phyloP scores from a whole-genome alignment of 129 eudicot species.

The Pittosporum tobira region DNA sequence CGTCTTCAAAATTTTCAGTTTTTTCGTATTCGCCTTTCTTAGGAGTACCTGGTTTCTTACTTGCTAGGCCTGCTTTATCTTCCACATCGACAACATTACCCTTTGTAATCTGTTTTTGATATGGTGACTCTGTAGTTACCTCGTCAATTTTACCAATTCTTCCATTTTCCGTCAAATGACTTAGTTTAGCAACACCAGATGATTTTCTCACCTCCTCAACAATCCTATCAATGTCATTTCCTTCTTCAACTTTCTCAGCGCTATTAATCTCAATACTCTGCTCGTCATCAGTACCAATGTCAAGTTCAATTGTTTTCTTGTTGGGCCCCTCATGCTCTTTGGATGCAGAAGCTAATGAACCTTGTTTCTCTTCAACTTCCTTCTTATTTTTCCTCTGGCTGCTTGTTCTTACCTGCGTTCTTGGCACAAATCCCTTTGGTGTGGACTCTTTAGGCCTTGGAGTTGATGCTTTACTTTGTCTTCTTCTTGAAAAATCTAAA shows the following conservation, averaged over 20 bases:
- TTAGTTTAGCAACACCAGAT: constrained; percentile 17
- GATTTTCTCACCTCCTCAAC: constrained; percentile 16
- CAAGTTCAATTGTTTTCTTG: constrained; percentile 26
- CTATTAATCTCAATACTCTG: constrained; percentile 11
- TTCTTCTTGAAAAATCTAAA: constrained; percentile 69
- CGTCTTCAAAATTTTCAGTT: constrained; percentile 20
- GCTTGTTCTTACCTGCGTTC: constrained; percentile 33
- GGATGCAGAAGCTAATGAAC: constrained; percentile 22
- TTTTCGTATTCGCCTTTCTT: constrained; percentile 10
- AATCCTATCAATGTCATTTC: constrained; percentile 19
- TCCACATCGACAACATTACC: constrained; percentile 16
- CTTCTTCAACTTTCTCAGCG: constrained; percentile 19
- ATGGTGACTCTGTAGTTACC: constrained; percentile 8
- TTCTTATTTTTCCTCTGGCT: constrained; percentile 45
- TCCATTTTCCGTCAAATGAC: constrained; percentile 33
- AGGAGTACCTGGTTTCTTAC: constrained; percentile 11
- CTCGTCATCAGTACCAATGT: constrained; percentile 28
- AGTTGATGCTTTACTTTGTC: constrained; percentile 38
- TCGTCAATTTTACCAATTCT: constrained; percentile 14
- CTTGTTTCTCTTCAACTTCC: constrained; percentile 43
- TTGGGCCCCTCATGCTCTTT: constrained; percentile 31
- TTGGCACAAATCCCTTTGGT: constrained; percentile 68
- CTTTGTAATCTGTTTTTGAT: constrained; percentile 11
- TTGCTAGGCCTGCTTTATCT: constrained; percentile 16
- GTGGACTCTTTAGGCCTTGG: constrained; percentile 54